Conservation (phyloP, 2,329 filamentous ascomycete genomes). For the Cordyceps cicadae region DNA sequence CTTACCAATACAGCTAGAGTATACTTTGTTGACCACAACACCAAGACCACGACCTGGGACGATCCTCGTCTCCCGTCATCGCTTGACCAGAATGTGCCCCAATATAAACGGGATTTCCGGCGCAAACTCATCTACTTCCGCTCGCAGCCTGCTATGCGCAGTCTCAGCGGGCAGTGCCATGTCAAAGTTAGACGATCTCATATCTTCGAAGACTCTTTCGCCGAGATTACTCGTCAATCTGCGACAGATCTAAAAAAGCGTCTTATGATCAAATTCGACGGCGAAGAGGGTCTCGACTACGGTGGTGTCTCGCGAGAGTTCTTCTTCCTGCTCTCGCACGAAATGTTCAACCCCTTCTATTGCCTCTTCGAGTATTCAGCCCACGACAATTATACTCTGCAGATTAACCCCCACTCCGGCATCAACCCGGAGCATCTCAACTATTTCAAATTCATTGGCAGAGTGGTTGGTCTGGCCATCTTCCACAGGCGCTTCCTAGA, state of each 20-base stretch:
- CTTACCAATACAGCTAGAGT: constrained; percentile 95
- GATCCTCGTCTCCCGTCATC: constrained; percentile 92
- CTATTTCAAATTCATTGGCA: constrained; percentile 99
- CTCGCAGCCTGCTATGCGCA: constrained; percentile 91
- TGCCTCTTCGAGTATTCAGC: constrained; percentile 99
- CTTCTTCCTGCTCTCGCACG: constrained; percentile 97
- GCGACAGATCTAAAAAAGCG: constrained; percentile 96
- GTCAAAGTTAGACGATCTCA: constrained; percentile 95
- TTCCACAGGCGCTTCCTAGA: constrained; percentile 97
- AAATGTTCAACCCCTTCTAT: constrained; percentile 99
- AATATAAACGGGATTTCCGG: constrained; percentile 98
- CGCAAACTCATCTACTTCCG: constrained; percentile 99
- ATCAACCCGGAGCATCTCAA: constrained; percentile 99
- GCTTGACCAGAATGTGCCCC: constrained; percentile 93
- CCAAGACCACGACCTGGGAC: constrained; percentile 99
- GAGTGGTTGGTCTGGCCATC: constrained; percentile 91
- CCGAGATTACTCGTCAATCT: constrained; percentile 94
- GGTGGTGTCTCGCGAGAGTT: constrained; percentile 97
- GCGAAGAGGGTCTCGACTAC: constrained; percentile 95
- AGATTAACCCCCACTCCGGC: constrained; percentile 98
- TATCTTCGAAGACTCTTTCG: constrained; percentile 98
- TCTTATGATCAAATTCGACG: constrained; percentile 99
- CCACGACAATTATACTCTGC: constrained; percentile 98
- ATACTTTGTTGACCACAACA: constrained; percentile 99
- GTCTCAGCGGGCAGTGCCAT: constrained; percentile 92